These are phyloP conservation scores for Penicillium corylophilum DNA, from an alignment of 2,329 filamentous ascomycete genomes.

Conservation along the genomic window DNA sequence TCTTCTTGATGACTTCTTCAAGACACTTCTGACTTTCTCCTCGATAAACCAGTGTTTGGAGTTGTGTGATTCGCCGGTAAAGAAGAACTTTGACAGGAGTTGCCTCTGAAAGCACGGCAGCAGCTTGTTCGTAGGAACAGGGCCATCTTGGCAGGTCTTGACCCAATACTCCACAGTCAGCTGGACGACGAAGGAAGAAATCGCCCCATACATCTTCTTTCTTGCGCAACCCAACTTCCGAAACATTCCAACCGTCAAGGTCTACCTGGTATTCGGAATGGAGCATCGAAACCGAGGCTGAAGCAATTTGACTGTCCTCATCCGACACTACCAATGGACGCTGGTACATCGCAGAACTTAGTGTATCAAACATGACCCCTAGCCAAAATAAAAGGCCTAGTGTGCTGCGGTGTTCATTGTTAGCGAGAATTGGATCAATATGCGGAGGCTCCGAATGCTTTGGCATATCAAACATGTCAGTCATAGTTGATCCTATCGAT, in stretches of 20 bases:
- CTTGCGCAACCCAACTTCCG: conserved; percentile 3
- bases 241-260: conserved; percentile 10
- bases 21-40: conserved; percentile 38
- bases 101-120: conserved; percentile 51
- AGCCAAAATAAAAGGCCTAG: conserved; percentile 59
- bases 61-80: conserved; percentile 56
- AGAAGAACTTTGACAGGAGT: conserved; percentile 60
- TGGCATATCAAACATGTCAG: background rate
- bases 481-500: background rate
- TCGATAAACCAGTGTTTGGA: conserved; percentile 54
- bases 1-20: conserved; percentile 51
- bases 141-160: conserved; percentile 48
- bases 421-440: conserved; percentile 14
- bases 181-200: conserved; percentile 30
- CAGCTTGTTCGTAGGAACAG: conserved; percentile 54
- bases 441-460: background rate
- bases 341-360: conserved; percentile 55
- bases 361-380: conserved; percentile 59
- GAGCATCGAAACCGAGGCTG: background rate
- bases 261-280: conserved; percentile 1
- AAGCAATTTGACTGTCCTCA: conserved; percentile 45
- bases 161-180: conserved; percentile 3
- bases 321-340: conserved; percentile 47
- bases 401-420: conserved; percentile 44
- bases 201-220: conserved; percentile 41